Evolutionary conservation across 768 basidiomycete species (phyloP).

Genomic region (Tylopilus plumbeoviolaceoides): DNA sequence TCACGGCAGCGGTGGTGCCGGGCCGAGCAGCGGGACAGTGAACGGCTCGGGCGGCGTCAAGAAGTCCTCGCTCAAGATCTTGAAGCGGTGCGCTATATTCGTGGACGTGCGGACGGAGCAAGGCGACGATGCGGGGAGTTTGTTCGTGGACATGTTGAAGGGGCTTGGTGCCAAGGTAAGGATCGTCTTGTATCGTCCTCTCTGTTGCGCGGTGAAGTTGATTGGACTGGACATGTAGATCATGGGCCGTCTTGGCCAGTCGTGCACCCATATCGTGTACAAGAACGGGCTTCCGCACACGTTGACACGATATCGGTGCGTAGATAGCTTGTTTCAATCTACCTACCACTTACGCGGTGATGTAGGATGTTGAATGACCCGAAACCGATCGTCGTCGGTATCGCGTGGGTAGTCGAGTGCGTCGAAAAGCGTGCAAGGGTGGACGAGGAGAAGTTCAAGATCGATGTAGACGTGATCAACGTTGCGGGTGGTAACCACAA

Average conservation of each 20-base stretch:
- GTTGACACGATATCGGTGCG: conserved; percentile 64
- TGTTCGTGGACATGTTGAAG: conserved; percentile 82
- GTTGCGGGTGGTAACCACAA: conserved; percentile 61
- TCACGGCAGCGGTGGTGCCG: conserved; percentile 18
- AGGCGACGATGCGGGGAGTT: conserved; percentile 74
- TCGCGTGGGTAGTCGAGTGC: conserved; percentile 88
- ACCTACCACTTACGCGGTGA: neutral
- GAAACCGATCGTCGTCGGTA: conserved; percentile 73
- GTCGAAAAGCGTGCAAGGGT: conserved; percentile 61
- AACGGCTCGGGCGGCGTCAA: conserved; percentile 24
- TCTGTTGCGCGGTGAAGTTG: neutral
- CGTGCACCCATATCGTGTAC: conserved; percentile 80
- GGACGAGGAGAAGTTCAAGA: conserved; percentile 61
- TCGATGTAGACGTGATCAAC: conserved; percentile 58
- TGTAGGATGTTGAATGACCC: conserved; percentile 58
- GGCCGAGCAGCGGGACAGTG: conserved; percentile 16
- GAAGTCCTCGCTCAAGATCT: conserved; percentile 42
- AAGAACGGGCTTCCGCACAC: conserved; percentile 81
- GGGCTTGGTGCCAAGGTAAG: conserved; percentile 77
- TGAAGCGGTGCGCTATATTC: conserved; percentile 75
- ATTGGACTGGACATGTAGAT: conserved; percentile 39
- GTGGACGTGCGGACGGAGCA: conserved; percentile 76
- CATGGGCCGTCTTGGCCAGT: conserved; percentile 60
- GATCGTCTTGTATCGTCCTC: neutral
- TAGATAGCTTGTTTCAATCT: conserved; percentile 1